These are phyloP conservation scores for Gossypium aridum DNA, from an alignment of 441 rosid species.

Conservation along the genomic window DNA sequence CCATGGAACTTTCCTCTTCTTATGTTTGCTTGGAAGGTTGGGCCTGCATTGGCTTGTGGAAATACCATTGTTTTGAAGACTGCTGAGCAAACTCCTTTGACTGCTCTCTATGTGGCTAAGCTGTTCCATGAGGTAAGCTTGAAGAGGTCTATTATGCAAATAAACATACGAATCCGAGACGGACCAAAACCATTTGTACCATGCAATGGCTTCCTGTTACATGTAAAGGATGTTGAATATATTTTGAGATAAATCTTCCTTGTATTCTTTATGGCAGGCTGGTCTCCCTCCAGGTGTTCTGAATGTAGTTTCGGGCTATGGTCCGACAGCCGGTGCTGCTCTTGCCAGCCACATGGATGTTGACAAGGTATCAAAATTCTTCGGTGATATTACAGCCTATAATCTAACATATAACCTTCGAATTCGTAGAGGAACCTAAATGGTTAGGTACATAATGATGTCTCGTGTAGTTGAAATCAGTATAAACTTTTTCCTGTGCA, in stretches of 20 bases:
- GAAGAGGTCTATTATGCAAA: background rate
- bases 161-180: background rate
- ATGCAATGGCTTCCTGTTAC: background rate
- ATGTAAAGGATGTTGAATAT: background rate
- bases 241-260: background rate
- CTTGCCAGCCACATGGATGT: constrained; percentile 94
- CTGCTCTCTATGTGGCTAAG: constrained; percentile 43
- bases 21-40: constrained; percentile 60
- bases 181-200: background rate
- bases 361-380: constrained; percentile 59
- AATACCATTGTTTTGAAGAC: constrained; percentile 46
- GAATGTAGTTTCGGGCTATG: constrained; percentile 79
- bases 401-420: background rate
- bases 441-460: background rate
- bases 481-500: background rate
- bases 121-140: constrained; percentile 42
- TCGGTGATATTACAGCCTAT: background rate
- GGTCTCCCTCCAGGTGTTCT: constrained; percentile 95
- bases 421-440: background rate
- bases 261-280: constrained; percentile 38
- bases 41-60: constrained; percentile 55
- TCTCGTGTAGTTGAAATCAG: background rate
- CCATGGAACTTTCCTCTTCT: constrained; percentile 65
- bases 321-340: constrained; percentile 87
- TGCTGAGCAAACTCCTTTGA: constrained; percentile 57